These are phyloP conservation scores for Melampsora larici-populina DNA, from an alignment of 1,284 basidiomycete species.

Conservation along the genomic window DNA sequence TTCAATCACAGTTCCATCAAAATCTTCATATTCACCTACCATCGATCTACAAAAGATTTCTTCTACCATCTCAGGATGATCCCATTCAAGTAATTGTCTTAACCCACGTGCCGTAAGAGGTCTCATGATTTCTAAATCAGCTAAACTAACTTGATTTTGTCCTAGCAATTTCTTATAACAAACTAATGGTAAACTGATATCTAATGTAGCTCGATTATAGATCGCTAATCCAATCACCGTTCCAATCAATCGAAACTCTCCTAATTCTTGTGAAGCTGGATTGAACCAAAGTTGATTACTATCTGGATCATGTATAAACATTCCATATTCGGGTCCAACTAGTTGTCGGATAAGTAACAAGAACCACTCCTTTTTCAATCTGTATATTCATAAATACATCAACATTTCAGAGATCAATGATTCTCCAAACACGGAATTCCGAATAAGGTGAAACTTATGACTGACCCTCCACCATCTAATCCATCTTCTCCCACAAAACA, in stretches of 20 bases:
- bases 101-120: constrained; percentile 47
- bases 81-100: constrained; percentile 45
- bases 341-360: constrained; percentile 48
- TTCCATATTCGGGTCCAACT: constrained; percentile 47
- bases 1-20: constrained; percentile 47
- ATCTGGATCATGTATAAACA: constrained; percentile 48
- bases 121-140: constrained; percentile 46
- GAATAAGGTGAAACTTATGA: background rate
- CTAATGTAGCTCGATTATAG: constrained; percentile 49
- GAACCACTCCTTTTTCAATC: constrained; percentile 51
- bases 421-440: background rate
- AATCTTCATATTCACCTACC: constrained; percentile 48
- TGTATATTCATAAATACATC: background rate
- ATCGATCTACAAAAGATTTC: constrained; percentile 46
- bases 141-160: constrained; percentile 43
- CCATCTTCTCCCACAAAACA: constrained; percentile 50
- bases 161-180: constrained; percentile 49
- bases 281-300: constrained; percentile 49
- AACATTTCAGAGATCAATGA: background rate
- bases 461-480: constrained; percentile 46
- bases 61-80: constrained; percentile 46
- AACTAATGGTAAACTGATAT: constrained; percentile 48
- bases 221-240: constrained; percentile 47
- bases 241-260: constrained; percentile 49
- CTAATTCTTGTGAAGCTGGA: constrained; percentile 47